Evolutionary conservation across 768 basidiomycete species (phyloP), one percentile per base, ranked within the genome.

Genomic region (Cyathus striatus): DNA sequence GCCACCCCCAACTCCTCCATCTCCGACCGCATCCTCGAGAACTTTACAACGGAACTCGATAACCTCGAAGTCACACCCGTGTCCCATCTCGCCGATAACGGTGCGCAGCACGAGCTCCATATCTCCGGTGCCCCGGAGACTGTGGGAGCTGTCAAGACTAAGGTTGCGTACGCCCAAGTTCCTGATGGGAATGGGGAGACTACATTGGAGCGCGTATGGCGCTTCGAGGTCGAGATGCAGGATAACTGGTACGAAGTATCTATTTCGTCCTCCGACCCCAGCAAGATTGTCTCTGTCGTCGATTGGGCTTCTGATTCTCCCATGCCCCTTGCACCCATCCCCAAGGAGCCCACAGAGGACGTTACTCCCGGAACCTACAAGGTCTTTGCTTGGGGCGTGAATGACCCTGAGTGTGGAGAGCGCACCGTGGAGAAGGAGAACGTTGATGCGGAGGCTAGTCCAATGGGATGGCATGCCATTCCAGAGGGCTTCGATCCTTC

Each of bases 181-280:
- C 89, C 90, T 12, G 72, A 70, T 36, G 72, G 78, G 27, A 63
- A 75, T 20, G 63, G 64, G 30, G 16, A 32, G 23, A 73, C 77
- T 7, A 70, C 75, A 22, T 73, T 95, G 27, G 72, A 76, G 55
- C 78, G 90, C 48, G 90, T 90, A 3, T 97, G 88, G 89, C 44
- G 86, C 81, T 86, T 93, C 54, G 90, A 93, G 58, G 86, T 95
- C 35, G 87, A 92, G 73, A 90, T 95, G 86, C 58, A 83, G 56
- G 83, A 96, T 65, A 97, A 93, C 64, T 95, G 90, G 90, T 98
- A 98, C 53, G 92, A 97, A 62, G 79, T 91, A 3, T 76, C 89
- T 17, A 83, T 99, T 32, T 83, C 87, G 9, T 81, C 79, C 1
- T 59, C 66, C 22, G 61, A 73, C n/a, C 87, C 90, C 20, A 83